Base-by-base conservation (phyloP, 2,329 filamentous ascomycete species). In the Diaporthe sp. region DNA sequence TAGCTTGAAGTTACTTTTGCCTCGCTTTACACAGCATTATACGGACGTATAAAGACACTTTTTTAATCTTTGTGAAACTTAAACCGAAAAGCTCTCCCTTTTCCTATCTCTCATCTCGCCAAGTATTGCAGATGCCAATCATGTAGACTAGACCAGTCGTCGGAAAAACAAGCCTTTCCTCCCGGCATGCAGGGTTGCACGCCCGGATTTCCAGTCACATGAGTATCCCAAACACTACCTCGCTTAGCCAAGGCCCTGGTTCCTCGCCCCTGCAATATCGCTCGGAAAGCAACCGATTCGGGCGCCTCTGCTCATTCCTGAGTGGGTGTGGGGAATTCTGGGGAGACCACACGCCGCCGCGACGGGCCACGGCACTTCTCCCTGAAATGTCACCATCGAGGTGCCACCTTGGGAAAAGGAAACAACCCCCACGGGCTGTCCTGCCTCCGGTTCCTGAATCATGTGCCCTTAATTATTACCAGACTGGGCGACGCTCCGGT, bases 111-210 rank as follows among this genome's bases (percentile, higher is more conserved):
- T n/a, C 15, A 5, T 3, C 22, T 25, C 15, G 53, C 31, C 17
- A 4, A 7, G 13, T 17, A 55, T 13, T 4, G 34, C 57, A 42
- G n/a, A 61, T 42, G 34, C 37, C 22, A 61, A 25, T n/a, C 34
- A 61, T 42, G 58, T 6, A 8, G 57, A 15, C 17, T n/a, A 63
- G 22, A 39, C 15, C 34, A 13, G 57, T 39, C 60, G 25, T 13
- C 60, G 42, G 60, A 47, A 70, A 70, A 70, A 70, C 49, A 70
- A 70, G 65, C 65, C n/a, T 70, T 53, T 22, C 34, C 49, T 42
- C n/a, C 22, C 31, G 28, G 61, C 61, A 20, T 17, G 17, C 31
- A 28, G 39, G 39, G n/a, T 44, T 13, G 39, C 61, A 47, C 17
- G n/a, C 25, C 61, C 61, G 61, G 28, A 65, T 65, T 31, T 20